These are phyloP conservation scores for Pythium guiyangense DNA, from an alignment of 352 stramenopile species.

Conservation along the genomic window DNA sequence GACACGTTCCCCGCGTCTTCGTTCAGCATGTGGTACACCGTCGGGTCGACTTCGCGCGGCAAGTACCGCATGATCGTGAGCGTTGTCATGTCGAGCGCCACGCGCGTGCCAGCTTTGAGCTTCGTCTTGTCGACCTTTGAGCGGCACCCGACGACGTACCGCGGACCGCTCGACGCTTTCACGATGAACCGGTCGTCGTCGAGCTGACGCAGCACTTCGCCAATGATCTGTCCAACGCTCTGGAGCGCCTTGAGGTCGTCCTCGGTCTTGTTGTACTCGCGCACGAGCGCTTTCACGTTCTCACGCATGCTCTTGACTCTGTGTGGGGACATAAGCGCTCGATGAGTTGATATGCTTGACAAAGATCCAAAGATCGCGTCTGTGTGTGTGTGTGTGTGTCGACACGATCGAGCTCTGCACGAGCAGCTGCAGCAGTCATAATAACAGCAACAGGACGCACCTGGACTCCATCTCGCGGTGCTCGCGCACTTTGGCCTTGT, in stretches of 20 bases:
- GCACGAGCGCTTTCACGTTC: constrained; percentile 93
- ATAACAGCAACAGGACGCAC: constrained; percentile 28
- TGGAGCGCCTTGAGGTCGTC: constrained; percentile 97
- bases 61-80: constrained; percentile 99
- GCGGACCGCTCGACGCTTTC: constrained; percentile 96
- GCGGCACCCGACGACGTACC: constrained; percentile 98
- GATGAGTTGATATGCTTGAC: too few relatives aligned
- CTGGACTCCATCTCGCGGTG: constrained; percentile 95
- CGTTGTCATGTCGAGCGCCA: constrained; percentile 99
- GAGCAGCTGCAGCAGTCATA: neutral
- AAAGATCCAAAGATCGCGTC: constrained; percentile 1
- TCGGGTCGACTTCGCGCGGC: constrained; percentile 98
- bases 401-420: too few relatives aligned
- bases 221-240: constrained; percentile 98
- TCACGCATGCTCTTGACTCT: constrained; percentile 96
- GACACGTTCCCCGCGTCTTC: constrained; percentile 96
- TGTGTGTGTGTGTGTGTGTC: too few relatives aligned
- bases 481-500: constrained; percentile 96
- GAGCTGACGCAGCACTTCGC: constrained; percentile 97
- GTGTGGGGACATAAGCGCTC: constrained; percentile 1
- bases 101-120: constrained; percentile 96
- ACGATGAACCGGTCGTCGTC: constrained; percentile 99
- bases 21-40: constrained; percentile 99
- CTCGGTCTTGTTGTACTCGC: constrained; percentile 99
- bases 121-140: constrained; percentile 93